phyloP scores from a whole-genome alignment of 2,329 filamentous ascomycete species.

The Cercospora nicotianae region DNA sequence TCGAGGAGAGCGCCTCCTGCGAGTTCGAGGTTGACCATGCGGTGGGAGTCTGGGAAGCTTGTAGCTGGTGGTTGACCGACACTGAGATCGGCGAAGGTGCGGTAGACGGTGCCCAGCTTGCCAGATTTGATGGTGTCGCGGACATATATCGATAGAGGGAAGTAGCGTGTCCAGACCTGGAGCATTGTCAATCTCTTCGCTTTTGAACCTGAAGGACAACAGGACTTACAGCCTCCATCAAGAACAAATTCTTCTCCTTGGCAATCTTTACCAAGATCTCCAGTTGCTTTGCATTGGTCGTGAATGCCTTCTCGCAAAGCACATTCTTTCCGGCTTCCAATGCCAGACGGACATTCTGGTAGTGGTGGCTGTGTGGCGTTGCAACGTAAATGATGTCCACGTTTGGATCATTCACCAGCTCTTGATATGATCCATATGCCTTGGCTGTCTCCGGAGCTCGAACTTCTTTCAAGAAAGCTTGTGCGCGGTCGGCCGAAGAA shows the following conservation, averaged over 20 bases:
- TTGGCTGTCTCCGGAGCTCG: slow-evolving; percentile 67
- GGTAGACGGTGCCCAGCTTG: slow-evolving; percentile 56
- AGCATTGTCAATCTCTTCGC: neutral
- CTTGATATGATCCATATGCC: slow-evolving; percentile 77
- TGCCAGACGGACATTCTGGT: slow-evolving; percentile 84
- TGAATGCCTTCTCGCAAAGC: slow-evolving; percentile 87
- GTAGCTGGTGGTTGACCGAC: slow-evolving; percentile 63
- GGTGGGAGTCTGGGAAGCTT: slow-evolving; percentile 61
- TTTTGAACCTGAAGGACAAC: no score
- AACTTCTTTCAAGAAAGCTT: slow-evolving; percentile 69
- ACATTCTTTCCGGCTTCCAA: slow-evolving; percentile 83
- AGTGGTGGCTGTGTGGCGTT: slow-evolving; percentile 90
- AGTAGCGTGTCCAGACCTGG: slow-evolving; percentile 80
- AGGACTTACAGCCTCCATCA: slow-evolving; percentile 63
- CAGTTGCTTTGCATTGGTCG: slow-evolving; percentile 76
- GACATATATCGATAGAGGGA: slow-evolving; percentile 76
- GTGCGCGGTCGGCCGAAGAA: slow-evolving; percentile 66
- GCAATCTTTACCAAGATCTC: slow-evolving; percentile 71
- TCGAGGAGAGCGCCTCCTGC: slow-evolving; percentile 82
- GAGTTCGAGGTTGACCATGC: slow-evolving; percentile 80
- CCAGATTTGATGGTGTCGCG: slow-evolving; percentile 63
- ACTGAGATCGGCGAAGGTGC: slow-evolving; percentile 59
- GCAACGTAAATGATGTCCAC: slow-evolving; percentile 87
- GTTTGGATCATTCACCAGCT: slow-evolving; percentile 74
- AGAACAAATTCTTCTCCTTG: slow-evolving; percentile 66